Evolutionary conservation across 176 grass and related monocot genomes (phyloP), one percentile per base, ranked within the genome.

Genomic region (Microstegium vimineum): DNA sequence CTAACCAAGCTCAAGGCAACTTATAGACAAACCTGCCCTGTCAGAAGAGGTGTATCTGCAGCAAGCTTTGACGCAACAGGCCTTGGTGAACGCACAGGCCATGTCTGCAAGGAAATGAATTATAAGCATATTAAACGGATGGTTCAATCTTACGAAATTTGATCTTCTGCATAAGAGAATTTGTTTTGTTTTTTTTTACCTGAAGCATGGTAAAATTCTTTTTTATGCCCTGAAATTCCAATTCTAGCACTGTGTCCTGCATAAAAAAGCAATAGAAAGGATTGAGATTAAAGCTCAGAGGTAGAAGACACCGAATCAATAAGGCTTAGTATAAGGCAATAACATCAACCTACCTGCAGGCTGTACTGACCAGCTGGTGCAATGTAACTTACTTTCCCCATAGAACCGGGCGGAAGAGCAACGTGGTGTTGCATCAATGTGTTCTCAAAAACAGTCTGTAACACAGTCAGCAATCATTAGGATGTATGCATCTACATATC

Each of bases 201-300:
- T 97, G 90, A 83, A 97, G 94, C 94, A 97, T 97, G 28, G 81
- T 93, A 74, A 91, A 90, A 56, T 93, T 27, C 66, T 93, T 97
- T 75, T 93, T 97, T 47, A 97, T 76, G 51, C 94, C 94, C 75
- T 97, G 94, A 80, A 93, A 92, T 77, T 97, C 90, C 64, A 94
- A 72, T 71, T 97, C 92, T 7, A 97, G 83, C 9, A 97, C 92
- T 40, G 85, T 94, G 81, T 94, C 92, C 90, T 97, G 87, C 62
- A 85, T n/a, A n/a, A n/a, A n/a, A n/a, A n/a, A n/a, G n/a, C n/a
- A n/a, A n/a, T 30, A 51, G 47, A 16, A 51, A 51, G 47, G 5
- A 51, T 51, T 49, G 15, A 7, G 47, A 51, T 51, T 51, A 51
- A 51, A 18, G 17, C 17, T 51, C 5, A 18, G 46, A 49, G 46